Evolutionary conservation across 2,329 filamentous ascomycete genomes (phyloP).

Genomic region (Fusarium chaquense): DNA sequence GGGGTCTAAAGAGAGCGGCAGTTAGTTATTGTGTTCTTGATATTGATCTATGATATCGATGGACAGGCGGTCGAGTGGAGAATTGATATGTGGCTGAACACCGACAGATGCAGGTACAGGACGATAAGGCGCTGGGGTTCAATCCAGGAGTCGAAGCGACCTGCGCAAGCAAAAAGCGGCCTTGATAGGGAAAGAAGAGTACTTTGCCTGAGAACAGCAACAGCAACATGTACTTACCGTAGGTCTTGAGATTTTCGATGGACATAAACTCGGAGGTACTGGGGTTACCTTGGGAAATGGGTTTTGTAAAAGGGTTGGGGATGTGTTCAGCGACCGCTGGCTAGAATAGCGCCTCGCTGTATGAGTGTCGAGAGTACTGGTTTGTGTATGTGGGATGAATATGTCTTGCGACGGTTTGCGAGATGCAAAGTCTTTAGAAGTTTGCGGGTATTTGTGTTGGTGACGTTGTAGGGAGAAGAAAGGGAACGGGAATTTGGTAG

Average conservation of each 20-base stretch:
- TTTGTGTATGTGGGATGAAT: slow-evolving; percentile 1
- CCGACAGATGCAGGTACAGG: slow-evolving; percentile 46
- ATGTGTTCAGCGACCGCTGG: slow-evolving; percentile 64
- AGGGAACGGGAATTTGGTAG: slow-evolving; percentile 22
- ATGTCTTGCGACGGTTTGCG: slow-evolving; percentile 41
- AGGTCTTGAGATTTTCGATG: slow-evolving; percentile 98
- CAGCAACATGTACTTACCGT: slow-evolving; percentile 72
- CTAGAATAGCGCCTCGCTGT: slow-evolving; percentile 61
- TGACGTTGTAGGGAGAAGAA: slow-evolving; percentile 42
- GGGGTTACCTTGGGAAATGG: slow-evolving; percentile 68
- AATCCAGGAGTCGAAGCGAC: not conserved
- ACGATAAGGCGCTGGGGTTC: slow-evolving; percentile 9
- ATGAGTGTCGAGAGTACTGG: slow-evolving; percentile 22
- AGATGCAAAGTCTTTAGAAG: slow-evolving; percentile 32
- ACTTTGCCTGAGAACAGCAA: too few relatives aligned
- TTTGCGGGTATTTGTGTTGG: slow-evolving; percentile 43
- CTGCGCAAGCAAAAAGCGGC: not conserved
- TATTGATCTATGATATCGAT: not conserved
- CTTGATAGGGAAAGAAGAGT: too few relatives aligned
- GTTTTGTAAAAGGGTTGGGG: slow-evolving; percentile 56
- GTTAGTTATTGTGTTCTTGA: slow-evolving; percentile 9
- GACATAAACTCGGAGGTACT: slow-evolving; percentile 91
- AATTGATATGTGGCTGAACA: slow-evolving; percentile 34
- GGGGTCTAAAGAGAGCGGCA: slow-evolving; percentile 76
- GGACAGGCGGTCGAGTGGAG: slow-evolving; percentile 27